phyloP scores from a whole-genome alignment of 345 rosid species.

The Eucalyptus leucophloia region DNA sequence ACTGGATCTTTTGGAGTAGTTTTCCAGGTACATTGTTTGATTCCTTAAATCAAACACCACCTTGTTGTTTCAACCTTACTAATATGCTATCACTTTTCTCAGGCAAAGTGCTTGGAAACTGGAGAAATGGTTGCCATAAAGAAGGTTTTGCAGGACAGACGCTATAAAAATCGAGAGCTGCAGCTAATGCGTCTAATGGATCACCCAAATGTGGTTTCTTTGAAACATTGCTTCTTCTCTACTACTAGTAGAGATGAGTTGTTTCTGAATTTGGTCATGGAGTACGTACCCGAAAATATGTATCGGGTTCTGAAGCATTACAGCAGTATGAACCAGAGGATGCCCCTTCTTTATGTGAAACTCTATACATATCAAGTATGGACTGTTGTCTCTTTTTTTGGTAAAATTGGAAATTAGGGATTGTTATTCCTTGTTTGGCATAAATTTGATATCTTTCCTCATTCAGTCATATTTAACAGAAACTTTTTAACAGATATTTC shows the following conservation, averaged over 20 bases:
- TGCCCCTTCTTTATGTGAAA: conserved; percentile 50
- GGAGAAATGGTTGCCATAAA: conserved; percentile 55
- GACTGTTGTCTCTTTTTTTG: background rate
- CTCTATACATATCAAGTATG: conserved; percentile 50
- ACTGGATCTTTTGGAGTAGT: conserved; percentile 87
- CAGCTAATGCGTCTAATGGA: conserved; percentile 52
- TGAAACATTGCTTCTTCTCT: conserved; percentile 53
- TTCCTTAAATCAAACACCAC: background rate
- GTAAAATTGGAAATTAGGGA: background rate
- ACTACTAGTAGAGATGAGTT: conserved; percentile 49
- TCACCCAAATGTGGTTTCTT: conserved; percentile 45
- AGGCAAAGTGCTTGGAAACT: conserved; percentile 53
- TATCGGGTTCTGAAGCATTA: conserved; percentile 40
- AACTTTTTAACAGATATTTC: conserved; percentile 49
- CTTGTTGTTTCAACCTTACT: background rate
- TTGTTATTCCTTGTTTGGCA: background rate
- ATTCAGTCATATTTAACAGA: background rate
- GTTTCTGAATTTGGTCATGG: conserved; percentile 43
- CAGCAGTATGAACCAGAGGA: conserved; percentile 39
- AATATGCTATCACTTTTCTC: background rate
- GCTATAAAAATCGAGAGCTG: conserved; percentile 54
- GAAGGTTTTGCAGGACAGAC: conserved; percentile 46
- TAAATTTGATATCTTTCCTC: background rate
- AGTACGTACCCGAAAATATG: conserved; percentile 48
- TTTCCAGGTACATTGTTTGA: conserved; percentile 42